Conservation (phyloP, 352 stramenopile genomes). For the Phytopythium kandeliae region DNA sequence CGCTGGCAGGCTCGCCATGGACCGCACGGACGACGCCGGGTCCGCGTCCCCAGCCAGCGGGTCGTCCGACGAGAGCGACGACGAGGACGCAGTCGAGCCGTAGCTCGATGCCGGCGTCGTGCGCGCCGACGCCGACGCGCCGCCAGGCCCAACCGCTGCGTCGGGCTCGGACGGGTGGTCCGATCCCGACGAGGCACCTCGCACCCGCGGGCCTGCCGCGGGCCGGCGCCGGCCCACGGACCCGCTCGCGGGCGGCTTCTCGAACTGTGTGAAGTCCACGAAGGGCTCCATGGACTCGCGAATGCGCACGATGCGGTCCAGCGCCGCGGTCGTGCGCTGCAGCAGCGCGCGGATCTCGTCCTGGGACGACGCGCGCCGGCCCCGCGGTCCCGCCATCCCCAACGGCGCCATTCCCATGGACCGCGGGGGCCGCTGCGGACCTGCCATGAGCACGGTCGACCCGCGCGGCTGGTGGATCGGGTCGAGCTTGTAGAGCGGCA, state of each 20-base stretch:
- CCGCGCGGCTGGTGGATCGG: constrained; percentile 15
- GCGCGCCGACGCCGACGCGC: not conserved
- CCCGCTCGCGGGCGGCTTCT: constrained; percentile 27
- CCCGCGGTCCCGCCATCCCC: constrained; percentile 16
- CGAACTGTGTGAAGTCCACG: constrained; percentile 80
- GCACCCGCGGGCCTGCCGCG: too few species aligned
- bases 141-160: too few species aligned
- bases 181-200: not conserved
- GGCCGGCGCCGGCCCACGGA: constrained; percentile 10
- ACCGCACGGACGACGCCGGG: constrained; percentile 19
- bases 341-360: constrained; percentile 74
- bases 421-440: constrained; percentile 8
- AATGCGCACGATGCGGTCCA: constrained; percentile 82
- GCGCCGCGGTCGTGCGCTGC: constrained; percentile 52
- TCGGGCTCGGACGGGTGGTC: not conserved
- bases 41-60: constrained; percentile 1
- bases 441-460: constrained; percentile 11
- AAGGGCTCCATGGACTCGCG: constrained; percentile 78
- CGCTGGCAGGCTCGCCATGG: constrained; percentile 3
- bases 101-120: constrained; percentile 3
- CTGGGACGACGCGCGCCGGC: constrained; percentile 39
- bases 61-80: not conserved
- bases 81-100: constrained; percentile 4
- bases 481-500: constrained; percentile 20
- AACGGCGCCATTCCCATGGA: constrained; percentile 2